phyloP scores from a whole-genome alignment of 768 basidiomycete species.

The Baorangia bicolor region DNA sequence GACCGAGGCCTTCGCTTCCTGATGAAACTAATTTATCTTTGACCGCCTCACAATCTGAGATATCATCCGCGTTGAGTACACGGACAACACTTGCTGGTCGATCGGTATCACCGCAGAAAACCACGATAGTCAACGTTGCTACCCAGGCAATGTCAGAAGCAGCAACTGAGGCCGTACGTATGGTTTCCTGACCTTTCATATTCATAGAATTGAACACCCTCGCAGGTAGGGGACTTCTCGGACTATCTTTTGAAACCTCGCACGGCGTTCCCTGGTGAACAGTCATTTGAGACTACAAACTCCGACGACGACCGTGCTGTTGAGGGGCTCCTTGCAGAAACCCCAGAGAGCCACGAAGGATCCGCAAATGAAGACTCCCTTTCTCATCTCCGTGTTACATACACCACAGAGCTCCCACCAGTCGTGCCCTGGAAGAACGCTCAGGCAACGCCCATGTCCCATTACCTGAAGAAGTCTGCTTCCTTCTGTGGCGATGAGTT shows the following conservation, averaged over 20 bases:
- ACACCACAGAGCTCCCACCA: slow-evolving; percentile 33
- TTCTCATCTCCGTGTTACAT: slow-evolving; percentile 39
- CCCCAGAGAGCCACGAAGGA: slow-evolving; percentile 28
- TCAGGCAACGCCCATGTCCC: slow-evolving; percentile 34
- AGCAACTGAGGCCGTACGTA: slow-evolving; percentile 33
- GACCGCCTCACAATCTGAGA: slow-evolving; percentile 26
- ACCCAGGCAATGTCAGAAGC: slow-evolving; percentile 26
- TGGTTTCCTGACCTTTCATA: slow-evolving; percentile 30
- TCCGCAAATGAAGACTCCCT: slow-evolving; percentile 31
- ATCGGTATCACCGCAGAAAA: slow-evolving; percentile 35
- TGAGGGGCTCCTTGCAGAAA: slow-evolving; percentile 36
- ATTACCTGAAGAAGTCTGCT: slow-evolving; percentile 39
- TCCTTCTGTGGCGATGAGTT: slow-evolving; percentile 40
- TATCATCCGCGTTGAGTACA: slow-evolving; percentile 29
- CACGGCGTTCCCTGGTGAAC: slow-evolving; percentile 29
- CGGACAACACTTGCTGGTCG: slow-evolving; percentile 32
- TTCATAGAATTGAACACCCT: slow-evolving; percentile 24
- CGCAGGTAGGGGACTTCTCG: slow-evolving; percentile 32
- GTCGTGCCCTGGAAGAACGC: slow-evolving; percentile 37
- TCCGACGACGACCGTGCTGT: slow-evolving; percentile 37
- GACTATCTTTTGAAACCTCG: slow-evolving; percentile 26
- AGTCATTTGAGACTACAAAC: slow-evolving; percentile 35
- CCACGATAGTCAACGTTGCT: slow-evolving; percentile 20
- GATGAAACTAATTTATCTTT: slow-evolving; percentile 33
- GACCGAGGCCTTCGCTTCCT: slow-evolving; percentile 29